Evolutionary conservation across 768 basidiomycete species (phyloP).

Genomic region (Russula earlei): DNA sequence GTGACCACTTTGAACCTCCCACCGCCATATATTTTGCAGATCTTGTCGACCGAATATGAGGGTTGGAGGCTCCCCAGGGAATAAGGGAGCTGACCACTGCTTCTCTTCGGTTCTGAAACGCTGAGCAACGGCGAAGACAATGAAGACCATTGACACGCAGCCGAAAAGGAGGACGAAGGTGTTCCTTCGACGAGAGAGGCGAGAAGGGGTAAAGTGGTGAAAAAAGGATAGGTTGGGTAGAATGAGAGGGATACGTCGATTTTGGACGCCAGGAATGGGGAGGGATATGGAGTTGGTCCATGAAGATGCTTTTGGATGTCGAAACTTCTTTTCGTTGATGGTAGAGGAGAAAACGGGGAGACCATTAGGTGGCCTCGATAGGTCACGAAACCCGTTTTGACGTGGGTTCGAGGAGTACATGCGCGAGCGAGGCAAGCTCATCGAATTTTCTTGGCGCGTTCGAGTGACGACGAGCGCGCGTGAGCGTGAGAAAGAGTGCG

Average conservation of each 20-base stretch:
- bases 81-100: constrained; percentile 47
- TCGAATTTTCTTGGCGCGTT: too few species aligned
- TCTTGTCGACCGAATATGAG: constrained; percentile 71
- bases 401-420: constrained; percentile 39
- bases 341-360: constrained; percentile 46
- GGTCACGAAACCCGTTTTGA: constrained; percentile 40
- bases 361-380: constrained; percentile 33
- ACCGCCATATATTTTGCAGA: constrained; percentile 85
- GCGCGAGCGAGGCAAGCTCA: constrained; percentile 9
- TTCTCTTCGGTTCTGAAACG: constrained; percentile 53
- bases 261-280: constrained; percentile 49
- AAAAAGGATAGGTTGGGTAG: constrained; percentile 53
- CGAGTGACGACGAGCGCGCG: too few species aligned
- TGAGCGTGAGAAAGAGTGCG: too few species aligned
- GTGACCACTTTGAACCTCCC: constrained; percentile 91
- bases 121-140: constrained; percentile 50
- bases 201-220: constrained; percentile 45
- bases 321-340: constrained; percentile 56
- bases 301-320: constrained; percentile 34
- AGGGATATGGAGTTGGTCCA: constrained; percentile 55
- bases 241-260: constrained; percentile 47
- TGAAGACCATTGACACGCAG: constrained; percentile 39
- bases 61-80: constrained; percentile 52
- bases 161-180: constrained; percentile 41
- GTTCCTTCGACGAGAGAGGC: constrained; percentile 52